These are phyloP conservation scores for Phycomyces blakesleeanus DNA, from an alignment of 192 early-diverging fungal genomes.

Conservation along the genomic window DNA sequence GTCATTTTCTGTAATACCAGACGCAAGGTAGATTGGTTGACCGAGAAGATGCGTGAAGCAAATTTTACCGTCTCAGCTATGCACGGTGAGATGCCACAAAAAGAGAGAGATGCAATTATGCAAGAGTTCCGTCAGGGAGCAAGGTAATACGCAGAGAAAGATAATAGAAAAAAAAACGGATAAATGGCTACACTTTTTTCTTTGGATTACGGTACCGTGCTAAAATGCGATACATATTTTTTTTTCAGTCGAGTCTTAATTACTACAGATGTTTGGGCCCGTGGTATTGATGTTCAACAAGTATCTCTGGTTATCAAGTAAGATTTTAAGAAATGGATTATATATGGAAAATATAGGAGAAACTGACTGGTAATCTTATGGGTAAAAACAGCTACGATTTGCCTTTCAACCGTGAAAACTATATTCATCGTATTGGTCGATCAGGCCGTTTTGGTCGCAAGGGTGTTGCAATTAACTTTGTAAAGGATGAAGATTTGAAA, in stretches of 20 bases:
- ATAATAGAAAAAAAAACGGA: too few relatives aligned
- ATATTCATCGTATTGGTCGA: constrained; percentile 98
- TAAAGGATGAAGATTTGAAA: constrained; percentile 88
- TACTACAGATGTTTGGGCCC: constrained; percentile 97
- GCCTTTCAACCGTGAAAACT: constrained; percentile 92
- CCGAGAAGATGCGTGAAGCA: constrained; percentile 92
- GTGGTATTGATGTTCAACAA: constrained; percentile 99
- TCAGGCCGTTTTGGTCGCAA: constrained; percentile 97
- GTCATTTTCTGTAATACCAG: constrained; percentile 98
- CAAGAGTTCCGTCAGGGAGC: constrained; percentile 91
- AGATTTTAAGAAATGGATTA: background rate
- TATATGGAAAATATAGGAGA: background rate
- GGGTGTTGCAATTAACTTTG: constrained; percentile 99
- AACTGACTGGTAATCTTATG: background rate
- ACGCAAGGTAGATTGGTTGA: constrained; percentile 95
- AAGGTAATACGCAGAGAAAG: constrained; percentile 43
- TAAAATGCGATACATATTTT: constrained; percentile 1
- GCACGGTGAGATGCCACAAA: constrained; percentile 99
- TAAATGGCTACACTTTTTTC: background rate
- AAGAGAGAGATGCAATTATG: constrained; percentile 97
- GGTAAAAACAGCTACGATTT: constrained; percentile 73
- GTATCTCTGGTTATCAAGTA: constrained; percentile 89
- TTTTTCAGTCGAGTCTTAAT: constrained; percentile 85
- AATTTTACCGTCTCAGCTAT: constrained; percentile 98
- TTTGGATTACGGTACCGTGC: background rate